Base-by-base conservation (phyloP, 176 grass and related monocot species). In the Triticum dicoccoides region DNA sequence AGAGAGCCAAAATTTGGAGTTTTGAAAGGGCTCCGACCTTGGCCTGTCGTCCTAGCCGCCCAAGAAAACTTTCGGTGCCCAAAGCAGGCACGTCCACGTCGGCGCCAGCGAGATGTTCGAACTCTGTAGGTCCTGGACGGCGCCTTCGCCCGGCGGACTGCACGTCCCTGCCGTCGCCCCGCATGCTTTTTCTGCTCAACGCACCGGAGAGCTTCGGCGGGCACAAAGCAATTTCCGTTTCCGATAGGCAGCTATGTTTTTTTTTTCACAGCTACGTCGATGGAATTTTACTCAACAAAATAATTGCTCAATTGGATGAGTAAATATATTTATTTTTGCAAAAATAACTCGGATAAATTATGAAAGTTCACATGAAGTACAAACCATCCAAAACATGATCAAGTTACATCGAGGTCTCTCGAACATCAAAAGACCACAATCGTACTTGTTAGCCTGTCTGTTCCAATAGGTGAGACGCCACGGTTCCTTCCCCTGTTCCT, bases 1-100 rank as follows among this genome's bases (percentile, higher is more conserved):
- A 15, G 18, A 13, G 12, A n/a, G 8, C 86, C 38, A 61, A 20
- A 18, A 49, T 4, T 4, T 21, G 37, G 9, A 67, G 79, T 49
- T 18, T 10, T 6, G 45, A 89, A 73, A 80, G 75, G 58, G 72
- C 56, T 65, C 32, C 33, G 68, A 62, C 5, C 67, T 23, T 23
- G 20, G 42, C 72, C 23, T 75, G 42, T 27, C 42, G 42, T 27
- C 42, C 45, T 66, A 58, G 32, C 59, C 67, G 85, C 23, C 89
- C 58, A 5, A 0, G 2, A 0, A 4, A 74, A 65, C 89, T 84
- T 90, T 87, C 89, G 89, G 89, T 90, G 89, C 58, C 25, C 34
- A 73, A 80, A 75, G 85, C 1, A 75, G 42, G 66, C 61, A 23
- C 21, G 41, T 9, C 80, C 84, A 83, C 89, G 84, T 83, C 89